Conservation (phyloP, 2,329 filamentous ascomycete genomes). For the Sporothrix brasiliensis region DNA sequence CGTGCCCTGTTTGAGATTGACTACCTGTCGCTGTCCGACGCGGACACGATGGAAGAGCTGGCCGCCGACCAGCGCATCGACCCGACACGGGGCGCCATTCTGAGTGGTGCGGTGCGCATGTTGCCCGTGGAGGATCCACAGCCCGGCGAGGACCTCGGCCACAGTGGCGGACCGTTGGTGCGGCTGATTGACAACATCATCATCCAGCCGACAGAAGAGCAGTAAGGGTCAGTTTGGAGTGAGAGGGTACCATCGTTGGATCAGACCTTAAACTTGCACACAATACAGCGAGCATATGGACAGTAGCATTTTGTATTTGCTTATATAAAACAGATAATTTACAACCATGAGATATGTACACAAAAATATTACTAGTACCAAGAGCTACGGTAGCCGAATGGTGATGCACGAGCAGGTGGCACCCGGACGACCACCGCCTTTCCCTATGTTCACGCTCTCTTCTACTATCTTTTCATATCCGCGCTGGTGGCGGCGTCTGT, state of each 20-base stretch:
- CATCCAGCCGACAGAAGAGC: conserved; percentile 50
- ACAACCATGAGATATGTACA: conserved; percentile 1
- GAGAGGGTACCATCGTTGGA: not conserved
- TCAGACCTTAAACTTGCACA: not conserved
- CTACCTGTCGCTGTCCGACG: conserved; percentile 89
- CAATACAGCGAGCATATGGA: conserved; percentile 14
- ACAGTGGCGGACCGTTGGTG: conserved; percentile 72
- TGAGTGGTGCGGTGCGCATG: conserved; percentile 93
- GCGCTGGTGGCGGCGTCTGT: conserved; percentile 20
- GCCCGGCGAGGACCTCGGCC: conserved; percentile 74
- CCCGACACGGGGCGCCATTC: conserved; percentile 69
- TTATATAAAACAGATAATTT: not conserved
- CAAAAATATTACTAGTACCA: not conserved
- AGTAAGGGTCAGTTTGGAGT: not conserved
- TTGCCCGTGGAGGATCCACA: conserved; percentile 71
- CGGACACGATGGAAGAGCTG: conserved; percentile 79
- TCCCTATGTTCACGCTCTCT: not conserved
- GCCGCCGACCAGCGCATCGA: conserved; percentile 61
- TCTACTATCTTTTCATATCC: conserved; percentile 9
- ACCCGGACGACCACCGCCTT: not conserved
- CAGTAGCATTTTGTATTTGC: not conserved
- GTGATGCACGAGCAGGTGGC: not conserved
- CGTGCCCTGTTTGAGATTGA: conserved; percentile 80
- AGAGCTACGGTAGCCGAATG: not conserved
- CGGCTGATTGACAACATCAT: conserved; percentile 94